Evolutionary conservation across 331 rosid genomes (phyloP), one percentile per base, ranked within the genome.

Genomic region (Erythrophleum ivorense): DNA sequence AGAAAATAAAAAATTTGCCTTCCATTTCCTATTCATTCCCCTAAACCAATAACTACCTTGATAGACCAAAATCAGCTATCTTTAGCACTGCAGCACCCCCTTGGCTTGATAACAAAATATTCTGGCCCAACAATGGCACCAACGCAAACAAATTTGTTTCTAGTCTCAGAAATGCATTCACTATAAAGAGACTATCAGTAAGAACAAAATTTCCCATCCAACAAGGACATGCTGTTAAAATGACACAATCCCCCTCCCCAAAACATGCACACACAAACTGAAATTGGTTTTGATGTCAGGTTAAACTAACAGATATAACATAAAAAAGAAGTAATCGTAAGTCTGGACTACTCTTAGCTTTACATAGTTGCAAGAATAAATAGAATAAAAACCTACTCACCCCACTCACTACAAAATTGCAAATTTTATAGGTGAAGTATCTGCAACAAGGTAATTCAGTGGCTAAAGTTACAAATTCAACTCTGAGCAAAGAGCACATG

Each of bases 1-100:
- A 71, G 65, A 36, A 83, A 67, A 8, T 14, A 21, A 10, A 58
- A 24, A 58, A 63, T 33, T 2, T 19, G 65, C 13, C 66, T 64
- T 66, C 40, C 58, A 72, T 58, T 46, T 49, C 55, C 14, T 53
- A 14, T 24, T 57, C 6, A 15, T 48, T 75, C 18, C 57, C 76
- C 49, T 14, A 33, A 75, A 19, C 64, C 43, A 29, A 36, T 24
- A 49, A 71, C 78, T 89, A 89, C 96, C 93, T 88, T 57, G 96
- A 85, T 60, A 91, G 93, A 38, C 96, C 93, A 66, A 91, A 91
- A 85, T 91, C 91, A 41, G 96, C 91, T 71, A 91, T 77, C 86
- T 89, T 91, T 71, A 91, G 69, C 75, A 84, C 85, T 6, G 74
- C 88, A 85, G 85, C 88, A 34, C 16, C 79, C 33, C 60, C 84